A percentile compares a stretch with the other conserved stretches of the same genome.
These are phyloP conservation scores for Taphrina deformans DNA, from an alignment of 1,139 yeast genomes.

Conservation along the genomic window DNA sequence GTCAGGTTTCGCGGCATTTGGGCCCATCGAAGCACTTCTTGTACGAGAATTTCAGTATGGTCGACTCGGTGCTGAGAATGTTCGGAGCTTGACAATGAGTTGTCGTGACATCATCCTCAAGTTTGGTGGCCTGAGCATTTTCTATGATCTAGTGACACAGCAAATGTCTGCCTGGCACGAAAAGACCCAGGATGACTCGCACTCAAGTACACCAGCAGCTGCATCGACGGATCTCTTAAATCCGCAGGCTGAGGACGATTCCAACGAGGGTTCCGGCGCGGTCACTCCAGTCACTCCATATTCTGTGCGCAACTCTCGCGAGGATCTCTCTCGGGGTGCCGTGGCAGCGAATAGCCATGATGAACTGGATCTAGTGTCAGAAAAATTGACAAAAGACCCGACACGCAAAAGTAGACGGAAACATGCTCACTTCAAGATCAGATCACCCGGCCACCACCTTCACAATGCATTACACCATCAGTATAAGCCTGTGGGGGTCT, in stretches of 20 bases:
- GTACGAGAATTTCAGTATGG: constrained; percentile 35
- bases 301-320: neutral
- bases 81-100: constrained; percentile 14
- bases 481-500: constrained; percentile 34
- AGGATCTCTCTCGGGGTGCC: neutral
- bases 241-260: neutral
- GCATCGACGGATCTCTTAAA: neutral
- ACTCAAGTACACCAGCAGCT: neutral
- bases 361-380: neutral
- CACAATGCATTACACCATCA: constrained; percentile 31
- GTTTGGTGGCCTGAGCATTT: constrained; percentile 29
- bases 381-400: neutral
- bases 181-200: neutral
- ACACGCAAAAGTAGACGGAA: neutral
- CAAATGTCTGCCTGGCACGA: constrained; percentile 13
- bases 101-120: constrained; percentile 25
- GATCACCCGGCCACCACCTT: neutral
- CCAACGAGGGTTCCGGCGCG: neutral
- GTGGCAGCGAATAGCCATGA: neutral
- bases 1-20: constrained; percentile 26
- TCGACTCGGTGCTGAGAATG: constrained; percentile 31
- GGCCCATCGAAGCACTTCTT: constrained; percentile 23
- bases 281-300: neutral
- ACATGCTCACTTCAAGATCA: constrained; percentile 11
- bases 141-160: constrained; percentile 25